Percentiles rank a stretch among this genome's conserved stretches.
These are phyloP conservation scores for Adiantum capillusveneris DNA, from an alignment of 75 land plant genomes.

Conservation along the genomic window DNA sequence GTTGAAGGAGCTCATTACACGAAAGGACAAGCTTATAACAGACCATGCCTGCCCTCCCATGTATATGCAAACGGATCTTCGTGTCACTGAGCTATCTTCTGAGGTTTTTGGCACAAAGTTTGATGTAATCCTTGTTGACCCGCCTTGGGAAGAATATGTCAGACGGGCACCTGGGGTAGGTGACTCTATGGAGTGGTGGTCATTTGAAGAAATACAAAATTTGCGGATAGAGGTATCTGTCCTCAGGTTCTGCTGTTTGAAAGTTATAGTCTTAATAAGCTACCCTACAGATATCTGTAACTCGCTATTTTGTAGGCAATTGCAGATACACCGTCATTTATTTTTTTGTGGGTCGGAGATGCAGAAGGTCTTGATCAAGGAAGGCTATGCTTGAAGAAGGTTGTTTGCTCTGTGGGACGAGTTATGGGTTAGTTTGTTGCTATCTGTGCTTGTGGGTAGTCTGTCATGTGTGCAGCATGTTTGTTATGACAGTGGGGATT, in stretches of 20 bases:
- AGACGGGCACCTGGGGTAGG: constrained; percentile 95
- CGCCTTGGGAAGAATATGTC: constrained; percentile 99
- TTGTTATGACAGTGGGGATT: constrained; percentile 77
- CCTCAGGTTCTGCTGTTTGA: neutral
- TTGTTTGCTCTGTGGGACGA: constrained; percentile 14
- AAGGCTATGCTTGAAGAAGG: constrained; percentile 92
- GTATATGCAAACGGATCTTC: constrained; percentile 79
- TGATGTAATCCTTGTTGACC: constrained; percentile 97
- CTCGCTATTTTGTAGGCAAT: constrained; percentile 53
- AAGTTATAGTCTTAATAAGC: neutral
- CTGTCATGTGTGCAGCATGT: neutral
- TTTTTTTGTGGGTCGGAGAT: constrained; percentile 98
- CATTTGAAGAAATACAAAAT: constrained; percentile 82
- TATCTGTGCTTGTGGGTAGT: too few species aligned
- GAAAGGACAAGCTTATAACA: constrained; percentile 85
- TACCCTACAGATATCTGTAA: neutral
- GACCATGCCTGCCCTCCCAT: constrained; percentile 74
- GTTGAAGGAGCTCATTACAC: constrained; percentile 88
- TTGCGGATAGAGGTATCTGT: constrained; percentile 84
- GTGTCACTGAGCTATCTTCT: constrained; percentile 50
- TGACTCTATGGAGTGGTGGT: constrained; percentile 94
- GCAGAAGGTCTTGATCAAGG: constrained; percentile 97
- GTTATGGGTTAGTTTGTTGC: too few species aligned
- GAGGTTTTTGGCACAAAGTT: constrained; percentile 94
- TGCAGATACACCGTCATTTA: constrained; percentile 95